Evolutionary conservation across 2,329 filamentous ascomycete genomes (phyloP).

Genomic region (Rugonectria rugulosa): DNA sequence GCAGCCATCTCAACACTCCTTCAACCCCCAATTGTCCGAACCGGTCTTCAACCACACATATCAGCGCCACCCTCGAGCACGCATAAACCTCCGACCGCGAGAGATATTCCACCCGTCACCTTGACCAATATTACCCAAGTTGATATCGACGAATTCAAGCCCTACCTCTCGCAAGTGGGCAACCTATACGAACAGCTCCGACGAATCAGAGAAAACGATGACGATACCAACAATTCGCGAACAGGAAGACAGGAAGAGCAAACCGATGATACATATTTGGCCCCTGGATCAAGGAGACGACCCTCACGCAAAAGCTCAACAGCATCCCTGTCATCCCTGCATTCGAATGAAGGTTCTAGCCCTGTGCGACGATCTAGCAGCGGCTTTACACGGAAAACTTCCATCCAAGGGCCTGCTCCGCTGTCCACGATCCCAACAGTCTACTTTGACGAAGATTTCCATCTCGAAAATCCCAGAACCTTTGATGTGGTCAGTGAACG

Average conservation of each 20-base stretch:
- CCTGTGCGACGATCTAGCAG: conserved; percentile 55
- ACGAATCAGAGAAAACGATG: conserved; percentile 79
- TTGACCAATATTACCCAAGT: conserved; percentile 88
- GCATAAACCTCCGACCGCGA: conserved; percentile 82
- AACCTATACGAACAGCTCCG: conserved; percentile 89
- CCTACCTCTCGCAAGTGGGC: conserved; percentile 86
- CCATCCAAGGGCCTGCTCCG: conserved; percentile 78
- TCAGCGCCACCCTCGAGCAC: conserved; percentile 72
- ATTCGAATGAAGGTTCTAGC: conserved; percentile 56
- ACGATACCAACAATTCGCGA: conserved; percentile 61
- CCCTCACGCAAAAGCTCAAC: conserved; percentile 45
- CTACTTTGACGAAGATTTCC: conserved; percentile 95
- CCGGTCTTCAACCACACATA: conserved; percentile 82
- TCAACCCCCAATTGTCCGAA: conserved; percentile 87
- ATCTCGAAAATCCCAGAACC: conserved; percentile 91
- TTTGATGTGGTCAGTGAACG: conserved; percentile 97
- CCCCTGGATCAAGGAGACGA: conserved; percentile 47
- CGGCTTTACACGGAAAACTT: conserved; percentile 60
- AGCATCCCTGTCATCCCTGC: conserved; percentile 58
- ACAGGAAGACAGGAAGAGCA: conserved; percentile 53
- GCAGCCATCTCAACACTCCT: conserved; percentile 92
- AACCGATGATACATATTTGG: conserved; percentile 57
- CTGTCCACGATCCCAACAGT: conserved; percentile 90
- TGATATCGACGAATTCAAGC: conserved; percentile 79
- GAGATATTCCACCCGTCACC: conserved; percentile 92